Evolutionary conservation across 345 rosid species (phyloP), one percentile per base, ranked within the genome.

Genomic region (Hibiscus syriacus): DNA sequence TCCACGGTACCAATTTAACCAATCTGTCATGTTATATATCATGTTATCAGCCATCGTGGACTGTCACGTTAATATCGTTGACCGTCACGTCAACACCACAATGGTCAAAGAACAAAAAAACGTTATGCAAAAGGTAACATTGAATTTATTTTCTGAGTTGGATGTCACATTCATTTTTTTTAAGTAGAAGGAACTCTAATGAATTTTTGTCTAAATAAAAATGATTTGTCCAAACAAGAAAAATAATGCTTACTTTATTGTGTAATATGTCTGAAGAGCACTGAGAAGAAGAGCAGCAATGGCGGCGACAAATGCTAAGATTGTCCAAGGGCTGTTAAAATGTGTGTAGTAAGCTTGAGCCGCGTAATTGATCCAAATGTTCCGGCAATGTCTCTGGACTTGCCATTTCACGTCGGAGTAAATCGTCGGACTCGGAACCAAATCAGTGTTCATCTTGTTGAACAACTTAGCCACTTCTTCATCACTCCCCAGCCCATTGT

Each of bases 291-390:
- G 67, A 20, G 52, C 49, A 0, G 17, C 6, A 12, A 62, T 49
- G 59, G 70, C 70, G 6, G 59, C 60, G 12, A 13, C 3, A 13
- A 49, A 66, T 3, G 70, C 58, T 1, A 66, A 26, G 30, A 66
- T 30, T 2, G 57, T 50, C 69, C 58, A 66, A 13, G 59, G 59
- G 11, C 13, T 30, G 3, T 16, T 30, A 32, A 66, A 50, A 50
- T 50, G 43, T n/a, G 46, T 66, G 25, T 32, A 23, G 19, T 66
- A 66, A 19, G 32, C 69, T 50, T 50, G 59, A 66, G 69, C 59
- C 0, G 46, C 30, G 20, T 30, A 34, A 1, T 3, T 50, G 25
- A 50, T 50, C 69, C 45, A 12, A 6, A 0, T 29, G 13, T 20
- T 50, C 0, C 2, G 2, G 22, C 30, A 32, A 50, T 66, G 68